Percentiles rank a stretch among this genome's conserved stretches.
Evolutionary conservation across 192 early-diverging fungal species (phyloP).

Genomic region (Chytriomyces confervae): DNA sequence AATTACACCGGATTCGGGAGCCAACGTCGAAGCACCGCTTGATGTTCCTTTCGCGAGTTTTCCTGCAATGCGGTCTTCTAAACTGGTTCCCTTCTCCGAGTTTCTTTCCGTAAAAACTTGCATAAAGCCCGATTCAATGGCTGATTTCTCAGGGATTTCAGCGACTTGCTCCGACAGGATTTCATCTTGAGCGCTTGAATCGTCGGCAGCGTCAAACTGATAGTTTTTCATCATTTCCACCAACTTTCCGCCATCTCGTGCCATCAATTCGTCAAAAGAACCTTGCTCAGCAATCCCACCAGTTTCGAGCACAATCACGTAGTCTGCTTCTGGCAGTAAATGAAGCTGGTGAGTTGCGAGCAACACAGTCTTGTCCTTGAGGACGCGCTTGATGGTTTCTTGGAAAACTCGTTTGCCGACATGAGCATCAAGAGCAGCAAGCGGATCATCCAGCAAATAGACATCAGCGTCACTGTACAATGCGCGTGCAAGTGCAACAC

Average conservation of each 20-base stretch:
- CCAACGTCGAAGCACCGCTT: too few species aligned
- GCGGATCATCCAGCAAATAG: conserved; percentile 72
- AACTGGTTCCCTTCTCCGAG: neutral
- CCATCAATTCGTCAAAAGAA: conserved; percentile 76
- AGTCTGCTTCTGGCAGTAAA: conserved; percentile 72
- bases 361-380: conserved; percentile 75
- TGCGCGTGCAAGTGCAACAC: conserved; percentile 63
- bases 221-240: conserved; percentile 73
- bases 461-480: conserved; percentile 67
- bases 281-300: conserved; percentile 72
- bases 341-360: conserved; percentile 80
- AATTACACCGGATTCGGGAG: too few species aligned
- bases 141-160: neutral
- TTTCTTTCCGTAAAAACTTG: neutral
- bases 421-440: conserved; percentile 42
- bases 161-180: conserved; percentile 7
- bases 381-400: conserved; percentile 39
- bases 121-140: neutral
- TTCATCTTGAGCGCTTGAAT: neutral
- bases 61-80: neutral
- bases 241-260: conserved; percentile 63
- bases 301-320: conserved; percentile 69
- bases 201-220: conserved; percentile 51
- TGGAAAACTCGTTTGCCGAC: conserved; percentile 28
- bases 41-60: too few species aligned